Evolutionary conservation across 768 basidiomycete species (phyloP), one percentile per base, ranked within the genome.

Genomic region (Asterophora parasitica): DNA sequence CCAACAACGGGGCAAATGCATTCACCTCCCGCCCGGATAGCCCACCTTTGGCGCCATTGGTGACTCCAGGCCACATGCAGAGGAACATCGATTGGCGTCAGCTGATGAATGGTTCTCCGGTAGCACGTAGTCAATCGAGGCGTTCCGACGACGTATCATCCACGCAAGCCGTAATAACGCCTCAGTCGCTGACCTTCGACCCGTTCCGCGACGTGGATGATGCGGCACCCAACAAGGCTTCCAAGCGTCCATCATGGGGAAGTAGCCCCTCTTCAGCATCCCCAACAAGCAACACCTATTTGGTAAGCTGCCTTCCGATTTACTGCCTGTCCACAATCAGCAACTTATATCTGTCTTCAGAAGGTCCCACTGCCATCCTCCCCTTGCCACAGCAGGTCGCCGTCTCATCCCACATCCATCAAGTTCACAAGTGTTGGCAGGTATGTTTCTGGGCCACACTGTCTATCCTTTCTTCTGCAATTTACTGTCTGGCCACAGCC

Each of bases 91-190:
- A 52, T 16, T 52, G 51, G 51, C 44, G n/a, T 12, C 38, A 52
- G 20, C 16, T 45, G 12, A 39, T 52, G 28, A 36, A 41, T 11
- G 52, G 42, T 20, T 37, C 27, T 17, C 13, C 41, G 7, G 23
- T 37, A 17, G 26, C 16, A 23, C 38, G 34, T 5, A 27, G 30
- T 6, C 27, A 41, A n/a, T 46, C 51, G 20, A 49, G 42, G n/a
- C 38, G 48, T 23, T 53, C 52, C 4, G 48, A 49, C 28, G 47
- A 40, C 7, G 45, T 49, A 13, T 32, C 30, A 5, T 53, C 48
- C 7, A 49, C 48, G 15, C 48, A 49, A 33, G 48, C 52, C 4
- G 43, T 45, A 4, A 44, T 44, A 28, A 49, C 52, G 2, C 52
- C 52, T 9, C 23, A 3, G 3, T 3, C 23, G 23, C 23, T 6